Evolutionary conservation across 495 filamentous ascomycete species (phyloP), one percentile per base, ranked within the genome.

Genomic region (Viridothelium virens): DNA sequence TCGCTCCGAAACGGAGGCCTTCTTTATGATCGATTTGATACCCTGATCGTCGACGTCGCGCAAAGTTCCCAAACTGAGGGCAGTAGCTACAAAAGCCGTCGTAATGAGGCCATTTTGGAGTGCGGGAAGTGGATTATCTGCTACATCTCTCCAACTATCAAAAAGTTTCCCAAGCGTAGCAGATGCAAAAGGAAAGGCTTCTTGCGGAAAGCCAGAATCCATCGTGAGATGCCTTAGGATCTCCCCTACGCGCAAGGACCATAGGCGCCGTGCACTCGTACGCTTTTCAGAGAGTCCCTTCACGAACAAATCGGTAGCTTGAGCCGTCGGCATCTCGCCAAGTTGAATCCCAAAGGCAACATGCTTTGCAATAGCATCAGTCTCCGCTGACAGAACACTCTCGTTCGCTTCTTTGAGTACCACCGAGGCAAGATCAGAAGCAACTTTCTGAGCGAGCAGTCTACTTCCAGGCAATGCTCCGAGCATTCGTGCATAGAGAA

Each of bases 221-320:
- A 59, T 10, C 3, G 53, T 34, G 1, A 81, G 74, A 38, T 70
- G 71, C 83, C 89, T 90, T 3, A 96, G 75, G 2, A 92, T 73
- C 12, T 95, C 86, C 34, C 89, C 91, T 62, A 87, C 76, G 56
- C 83, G 84, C 36, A 91, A 79, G 41, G 88, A 83, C 94, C 94
- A 98, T 48, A 89, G 77, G 63, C 87, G 87, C n/a, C 89, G 86
- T 61, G 90, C 83, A 16, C 87, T 84, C 9, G 87, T 77, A 69
- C 89, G 87, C 74, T 97, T 98, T 65, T 98, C 95, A 6, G 81
- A 79, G 4, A 92, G 78, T 0, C 94, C 94, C 74, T 96, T 96
- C 14, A 83, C 77, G 65, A 95, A 89, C 1, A 85, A 79, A 66
- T 92, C 90, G 1, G 84, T 67, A 14, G 89, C 80, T 16, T 85